Evolutionary conservation across 1,139 yeast genomes (phyloP), one percentile per base, ranked within the genome.

Genomic region (Zhuliangozyma parablackwelliae): DNA sequence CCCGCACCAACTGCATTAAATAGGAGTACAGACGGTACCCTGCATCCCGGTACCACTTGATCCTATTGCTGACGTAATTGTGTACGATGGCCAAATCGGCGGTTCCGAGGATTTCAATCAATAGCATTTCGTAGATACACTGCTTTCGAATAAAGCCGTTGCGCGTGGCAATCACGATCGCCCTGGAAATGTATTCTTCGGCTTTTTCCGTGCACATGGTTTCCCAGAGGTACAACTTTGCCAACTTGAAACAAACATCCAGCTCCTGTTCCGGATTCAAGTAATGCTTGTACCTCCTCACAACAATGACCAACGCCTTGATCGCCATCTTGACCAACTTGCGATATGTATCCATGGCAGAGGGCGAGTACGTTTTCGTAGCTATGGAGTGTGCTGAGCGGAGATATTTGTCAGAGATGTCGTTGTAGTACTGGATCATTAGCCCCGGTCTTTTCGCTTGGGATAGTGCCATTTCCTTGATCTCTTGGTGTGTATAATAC

Each of bases 151-250:
- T 3, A 7, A 23, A 5, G 10, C 24, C 24, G 24, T 23, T 23
- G 24, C 24, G 24, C 10, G 24, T 46, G 6, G 75, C 57, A 5
- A 72, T 44, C 1, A 58, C 46, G 2, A 70, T 50, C 2, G 77
- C 73, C 40, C 54, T 56, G 31, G 55, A 57, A n/a, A 65, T 56
- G 37, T 63, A 65, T 2, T 57, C 61, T 25, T 69, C 70, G 0
- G 80, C 78, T 23, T 54, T 44, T 28, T 61, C 62, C 10, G 54
- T 42, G 39, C 65, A 63, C 10, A 54, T 55, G 0, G 79, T 74
- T 40, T 75, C 80, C 20, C 47, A 44, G 31, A 61, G 59, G 39
- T 68, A 60, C 2, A 72, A 36, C 12, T 48, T 49, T 0, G 76
- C 66, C 11, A 74, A 46, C 33, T 59, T 59, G 38, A 58, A 64